Base-by-base conservation (phyloP, 208 protist species). In the Leishmania aethiopica region DNA sequence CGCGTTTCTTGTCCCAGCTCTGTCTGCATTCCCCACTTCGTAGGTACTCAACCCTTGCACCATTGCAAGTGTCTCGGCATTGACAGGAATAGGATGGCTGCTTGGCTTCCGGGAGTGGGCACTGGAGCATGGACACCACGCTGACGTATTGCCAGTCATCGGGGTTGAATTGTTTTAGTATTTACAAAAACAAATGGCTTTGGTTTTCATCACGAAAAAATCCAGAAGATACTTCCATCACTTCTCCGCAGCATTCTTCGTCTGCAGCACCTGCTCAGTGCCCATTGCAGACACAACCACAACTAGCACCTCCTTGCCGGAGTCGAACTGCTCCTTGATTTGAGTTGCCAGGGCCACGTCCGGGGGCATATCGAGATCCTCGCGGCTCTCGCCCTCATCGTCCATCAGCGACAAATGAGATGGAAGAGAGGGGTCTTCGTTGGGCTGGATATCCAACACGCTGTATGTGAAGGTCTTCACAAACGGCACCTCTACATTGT, bases 401-500 rank as follows among this genome's bases (percentile, higher is more conserved):
- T 96, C 86, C 91, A 99, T 96, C 13, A 99, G 87, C 17, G 92
- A 96, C 53, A 99, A 84, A 78, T 96, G 92, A 53, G 82, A 71
- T 11, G 92, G 91, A 55, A 89, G 90, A 57, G 84, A 85, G 25
- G 92, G 88, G 45, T 96, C 91, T 82, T 94, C 96, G 82, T 99
- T 98, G 75, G 94, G 90, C 81, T 93, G 91, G 82, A 99, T 98
- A 78, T 99, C 97, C 66, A 99, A 83, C 57, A 99, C 89, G 74
- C 91, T 96, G 93, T 98, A 99, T 42, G 99, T 99, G n/a, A 80
- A 83, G 76, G 99, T 96, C 76, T 92, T 95, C 76, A 99, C 97
- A 78, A 99, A 95, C 70, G 99, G 99, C 42, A 98, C 98, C 73
- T 99, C 92, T 71, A 99, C 96, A 88, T 99, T 99, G 91, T 99